A percentile compares a stretch with the other conserved stretches of the same genome.
Conservation (phyloP, 2,329 filamentous ascomycete species). For the Cryphonectria parasitica region DNA sequence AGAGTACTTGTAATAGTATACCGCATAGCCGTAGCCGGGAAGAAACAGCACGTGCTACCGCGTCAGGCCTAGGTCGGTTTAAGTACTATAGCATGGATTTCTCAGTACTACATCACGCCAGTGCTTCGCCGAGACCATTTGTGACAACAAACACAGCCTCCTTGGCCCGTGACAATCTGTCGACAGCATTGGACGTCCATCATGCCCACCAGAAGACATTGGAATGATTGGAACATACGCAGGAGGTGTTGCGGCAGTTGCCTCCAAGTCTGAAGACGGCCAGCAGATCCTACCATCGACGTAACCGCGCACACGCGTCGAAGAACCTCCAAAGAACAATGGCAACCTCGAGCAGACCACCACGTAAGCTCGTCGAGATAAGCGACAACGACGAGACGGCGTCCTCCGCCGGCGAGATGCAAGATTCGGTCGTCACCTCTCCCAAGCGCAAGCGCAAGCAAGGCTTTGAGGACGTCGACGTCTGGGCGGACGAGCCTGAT, state of each 20-base stretch:
- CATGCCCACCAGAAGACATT: neutral
- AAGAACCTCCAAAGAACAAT: constrained; percentile 44
- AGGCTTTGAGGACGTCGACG: constrained; percentile 21
- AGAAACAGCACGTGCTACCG: constrained; percentile 14
- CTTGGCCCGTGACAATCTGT: neutral
- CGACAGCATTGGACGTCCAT: neutral
- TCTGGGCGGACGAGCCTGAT: constrained; percentile 56
- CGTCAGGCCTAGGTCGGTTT: neutral
- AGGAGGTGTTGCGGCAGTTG: neutral
- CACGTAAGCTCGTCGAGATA: constrained; percentile 15
- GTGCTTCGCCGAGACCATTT: neutral
- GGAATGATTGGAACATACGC: neutral
- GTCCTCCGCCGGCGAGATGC: constrained; percentile 27
- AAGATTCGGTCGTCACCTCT: neutral
- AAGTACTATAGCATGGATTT: neutral
- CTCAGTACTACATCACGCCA: neutral
- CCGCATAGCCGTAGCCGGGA: neutral
- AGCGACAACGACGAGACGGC: constrained; percentile 32
- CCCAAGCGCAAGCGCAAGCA: constrained; percentile 24
- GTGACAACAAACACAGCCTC: neutral
- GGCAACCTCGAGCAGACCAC: constrained; percentile 40
- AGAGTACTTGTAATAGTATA: constrained; percentile 40
- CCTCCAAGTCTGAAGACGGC: neutral
- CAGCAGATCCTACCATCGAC: neutral
- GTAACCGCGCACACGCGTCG: neutral